Evolutionary conservation across 2,329 filamentous ascomycete genomes (phyloP).

Genomic region (Penicillium hordei): DNA sequence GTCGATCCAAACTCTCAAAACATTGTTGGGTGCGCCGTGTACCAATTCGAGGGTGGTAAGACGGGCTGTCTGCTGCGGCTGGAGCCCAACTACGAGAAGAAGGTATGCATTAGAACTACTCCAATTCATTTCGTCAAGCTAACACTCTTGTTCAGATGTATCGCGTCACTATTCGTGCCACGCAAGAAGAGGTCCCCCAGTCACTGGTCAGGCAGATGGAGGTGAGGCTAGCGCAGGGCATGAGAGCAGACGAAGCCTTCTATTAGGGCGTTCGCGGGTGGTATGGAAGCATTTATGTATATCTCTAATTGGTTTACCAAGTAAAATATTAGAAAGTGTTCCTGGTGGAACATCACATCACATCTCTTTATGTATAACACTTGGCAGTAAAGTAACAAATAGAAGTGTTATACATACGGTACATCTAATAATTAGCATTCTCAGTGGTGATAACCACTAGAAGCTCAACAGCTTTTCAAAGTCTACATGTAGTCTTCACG

Average conservation of each 20-base stretch:
- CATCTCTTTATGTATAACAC: constrained; percentile 10
- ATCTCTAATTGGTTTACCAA: constrained; percentile 18
- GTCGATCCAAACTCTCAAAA: constrained; percentile 95
- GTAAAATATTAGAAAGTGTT: constrained; percentile 22
- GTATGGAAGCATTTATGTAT: constrained; percentile 21
- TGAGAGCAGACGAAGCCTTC: constrained; percentile 15
- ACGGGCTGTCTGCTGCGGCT: constrained; percentile 89
- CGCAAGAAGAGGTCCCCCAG: constrained; percentile 82
- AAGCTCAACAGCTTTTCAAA: neutral
- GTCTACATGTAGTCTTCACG: neutral
- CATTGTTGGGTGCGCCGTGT: constrained; percentile 82
- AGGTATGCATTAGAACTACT: constrained; percentile 60
- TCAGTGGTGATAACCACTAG: neutral
- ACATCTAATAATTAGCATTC: neutral
- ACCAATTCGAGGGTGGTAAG: constrained; percentile 77
- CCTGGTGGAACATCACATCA: neutral
- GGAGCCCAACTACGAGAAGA: constrained; percentile 89
- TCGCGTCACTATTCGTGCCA: constrained; percentile 88
- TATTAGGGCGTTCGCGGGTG: constrained; percentile 2
- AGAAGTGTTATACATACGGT: neutral
- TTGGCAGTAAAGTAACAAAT: neutral
- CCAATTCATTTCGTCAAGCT: constrained; percentile 4
- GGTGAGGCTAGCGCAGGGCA: constrained; percentile 66
- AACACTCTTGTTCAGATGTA: constrained; percentile 68
- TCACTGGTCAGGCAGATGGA: constrained; percentile 85